Percentiles rank a stretch among this genome's conserved stretches.
phyloP scores from a whole-genome alignment of 768 basidiomycete genomes.

The Pleurotus eryngii region DNA sequence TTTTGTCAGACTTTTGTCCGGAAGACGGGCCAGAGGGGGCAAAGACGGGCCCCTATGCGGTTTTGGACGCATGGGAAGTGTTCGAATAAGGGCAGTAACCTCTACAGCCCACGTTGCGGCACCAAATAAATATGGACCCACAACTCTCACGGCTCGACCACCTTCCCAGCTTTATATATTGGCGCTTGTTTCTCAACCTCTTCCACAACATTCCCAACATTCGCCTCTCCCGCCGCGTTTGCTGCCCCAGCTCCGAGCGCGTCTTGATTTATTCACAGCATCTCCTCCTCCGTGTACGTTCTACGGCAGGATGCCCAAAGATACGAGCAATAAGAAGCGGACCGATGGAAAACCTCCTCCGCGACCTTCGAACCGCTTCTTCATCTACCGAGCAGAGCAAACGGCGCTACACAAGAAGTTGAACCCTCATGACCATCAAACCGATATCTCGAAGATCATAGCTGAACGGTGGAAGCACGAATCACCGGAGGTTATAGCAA shows the following conservation, averaged over 20 bases:
- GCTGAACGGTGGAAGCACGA: constrained; percentile 64
- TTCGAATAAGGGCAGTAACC: background rate
- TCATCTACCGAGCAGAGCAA: constrained; percentile 69
- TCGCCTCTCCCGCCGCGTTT: background rate
- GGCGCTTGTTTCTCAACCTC: constrained; percentile 6
- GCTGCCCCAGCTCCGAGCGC: background rate
- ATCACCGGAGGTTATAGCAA: constrained; percentile 37
- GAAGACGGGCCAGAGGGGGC: background rate
- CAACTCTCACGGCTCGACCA: constrained; percentile 6
- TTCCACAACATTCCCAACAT: constrained; percentile 1
- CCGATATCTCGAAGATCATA: constrained; percentile 62
- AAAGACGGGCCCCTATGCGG: background rate
- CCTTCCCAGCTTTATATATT: background rate
- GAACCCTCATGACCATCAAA: constrained; percentile 42
- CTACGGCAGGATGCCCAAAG: background rate
- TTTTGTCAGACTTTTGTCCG: too few relatives aligned
- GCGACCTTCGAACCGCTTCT: constrained; percentile 80
- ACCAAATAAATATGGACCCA: constrained; percentile 9
- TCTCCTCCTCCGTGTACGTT: background rate
- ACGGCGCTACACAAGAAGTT: constrained; percentile 28
- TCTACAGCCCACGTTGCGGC: background rate
- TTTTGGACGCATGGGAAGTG: background rate
- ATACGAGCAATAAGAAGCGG: background rate
- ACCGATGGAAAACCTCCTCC: background rate
- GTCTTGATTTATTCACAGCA: background rate